Base-by-base conservation (phyloP, 805 yeast species). In the Komagataella kurtzmanii region DNA sequence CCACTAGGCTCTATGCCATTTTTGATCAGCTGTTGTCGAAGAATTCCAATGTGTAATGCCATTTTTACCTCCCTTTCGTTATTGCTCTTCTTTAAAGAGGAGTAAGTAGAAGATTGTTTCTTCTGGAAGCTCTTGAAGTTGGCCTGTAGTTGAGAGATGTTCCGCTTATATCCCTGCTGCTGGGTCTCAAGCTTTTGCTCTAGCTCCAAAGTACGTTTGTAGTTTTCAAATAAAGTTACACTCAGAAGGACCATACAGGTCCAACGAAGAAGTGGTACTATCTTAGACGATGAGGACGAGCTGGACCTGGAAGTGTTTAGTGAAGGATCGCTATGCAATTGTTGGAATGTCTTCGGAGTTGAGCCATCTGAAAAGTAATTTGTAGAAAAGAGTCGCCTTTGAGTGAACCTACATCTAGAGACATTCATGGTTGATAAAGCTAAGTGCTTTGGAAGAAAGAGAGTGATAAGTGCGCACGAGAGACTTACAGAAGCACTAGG, bases 31-130 rank as follows among this genome's bases (percentile, higher is more conserved):
- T 84, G 88, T 57, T 79, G 72, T 50, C 86, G 68, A 40, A 84
- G 65, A 63, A 84, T 62, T 2, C 86, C 88, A 45, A 84, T 73
- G 59, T 84, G 91, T 60, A 83, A 66, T 3, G 76, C 72, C 84
- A 83, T 77, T 64, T 78, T 80, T 68, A 70, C 74, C 60, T 69
- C 83, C 54, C 71, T 69, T 63, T 63, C 73, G 40, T 30, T 30
- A 10, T 30, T 30, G 14, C 5, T 30, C 40, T 30, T 30, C 40
- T 30, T 30, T 6, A 30, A 30, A 10, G 40, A 30, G 2, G 40
- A 30, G 40, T 30, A 30, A 14, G 40, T 30, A 1, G 40, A 30
- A 30, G 40, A 30, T 50, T 76, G 67, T 59, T 75, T 75, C 64
- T 76, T 76, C 53, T 76, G 68, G 47, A 74, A 76, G 24, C 70